These are phyloP conservation scores for Xylaria grammica DNA, from an alignment of 495 filamentous ascomycete species.

Conservation along the genomic window DNA sequence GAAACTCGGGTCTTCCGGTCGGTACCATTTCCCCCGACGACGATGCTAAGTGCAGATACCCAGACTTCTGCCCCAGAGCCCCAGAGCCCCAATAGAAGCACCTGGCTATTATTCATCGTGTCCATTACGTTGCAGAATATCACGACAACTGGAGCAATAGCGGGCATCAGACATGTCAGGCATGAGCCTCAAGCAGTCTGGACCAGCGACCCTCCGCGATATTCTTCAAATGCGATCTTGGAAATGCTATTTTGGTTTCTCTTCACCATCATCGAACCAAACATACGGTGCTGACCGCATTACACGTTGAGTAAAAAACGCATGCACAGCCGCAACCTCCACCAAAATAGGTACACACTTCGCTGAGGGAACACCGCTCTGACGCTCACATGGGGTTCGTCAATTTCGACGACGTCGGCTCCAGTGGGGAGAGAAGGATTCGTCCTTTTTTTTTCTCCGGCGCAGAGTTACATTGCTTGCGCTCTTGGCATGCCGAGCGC, in stretches of 20 bases:
- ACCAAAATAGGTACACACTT: conserved; percentile 22
- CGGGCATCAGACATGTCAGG: neutral
- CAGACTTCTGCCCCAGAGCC: neutral
- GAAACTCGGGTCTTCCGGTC: conserved; percentile 8
- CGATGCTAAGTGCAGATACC: neutral
- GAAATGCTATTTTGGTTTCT: conserved; percentile 18
- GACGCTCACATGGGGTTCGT: conserved; percentile 14
- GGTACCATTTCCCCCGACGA: conserved; percentile 8
- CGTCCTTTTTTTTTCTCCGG: conserved; percentile 19
- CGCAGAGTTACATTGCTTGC: conserved; percentile 25
- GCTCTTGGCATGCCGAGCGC: conserved; percentile 11
- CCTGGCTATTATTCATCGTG: neutral
- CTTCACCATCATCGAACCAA: conserved; percentile 12
- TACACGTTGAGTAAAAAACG: neutral
- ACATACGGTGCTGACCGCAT: conserved; percentile 22
- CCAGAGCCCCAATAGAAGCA: conserved; percentile 6
- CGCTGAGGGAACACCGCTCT: conserved; percentile 18
- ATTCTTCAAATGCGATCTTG: conserved; percentile 9
- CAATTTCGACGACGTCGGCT: conserved; percentile 17
- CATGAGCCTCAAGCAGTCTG: neutral
- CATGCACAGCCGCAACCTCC: conserved; percentile 23
- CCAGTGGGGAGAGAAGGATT: conserved; percentile 5
- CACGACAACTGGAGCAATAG: neutral
- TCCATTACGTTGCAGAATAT: neutral
- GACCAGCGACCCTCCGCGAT: conserved; percentile 7